These are phyloP conservation scores for Poronia punctata DNA, from an alignment of 495 filamentous ascomycete genomes.

Conservation along the genomic window DNA sequence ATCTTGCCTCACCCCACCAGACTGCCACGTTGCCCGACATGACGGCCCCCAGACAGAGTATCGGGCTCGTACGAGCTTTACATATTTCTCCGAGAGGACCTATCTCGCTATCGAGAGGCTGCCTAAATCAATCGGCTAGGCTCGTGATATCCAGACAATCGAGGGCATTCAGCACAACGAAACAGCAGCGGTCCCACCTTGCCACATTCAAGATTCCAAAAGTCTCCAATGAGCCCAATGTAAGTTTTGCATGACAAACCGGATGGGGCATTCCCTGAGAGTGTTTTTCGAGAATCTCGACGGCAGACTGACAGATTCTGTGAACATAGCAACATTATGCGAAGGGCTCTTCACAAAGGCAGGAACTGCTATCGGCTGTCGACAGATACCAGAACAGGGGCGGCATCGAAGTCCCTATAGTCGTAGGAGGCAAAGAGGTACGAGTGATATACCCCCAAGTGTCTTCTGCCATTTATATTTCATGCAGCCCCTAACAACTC, in stretches of 20 bases:
- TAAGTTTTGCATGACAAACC: slow-evolving; percentile 38
- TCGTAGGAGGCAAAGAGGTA: slow-evolving; percentile 74
- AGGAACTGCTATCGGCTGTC: slow-evolving; percentile 63
- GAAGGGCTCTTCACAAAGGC: slow-evolving; percentile 71
- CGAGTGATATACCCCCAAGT: not conserved
- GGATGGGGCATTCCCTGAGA: not conserved
- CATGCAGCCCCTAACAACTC: not conserved
- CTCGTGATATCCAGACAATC: not conserved
- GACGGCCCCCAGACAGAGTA: slow-evolving; percentile 12
- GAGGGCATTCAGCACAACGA: slow-evolving; percentile 10
- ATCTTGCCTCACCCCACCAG: no score
- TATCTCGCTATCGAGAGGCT: not conserved
- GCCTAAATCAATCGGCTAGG: not conserved
- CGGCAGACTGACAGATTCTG: slow-evolving; percentile 14
- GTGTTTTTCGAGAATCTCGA: no score
- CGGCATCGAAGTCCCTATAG: slow-evolving; percentile 65
- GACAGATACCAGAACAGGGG: slow-evolving; percentile 50
- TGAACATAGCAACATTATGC: slow-evolving; percentile 70
- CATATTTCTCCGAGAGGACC: slow-evolving; percentile 5
- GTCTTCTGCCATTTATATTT: not conserved
- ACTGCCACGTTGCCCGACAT: slow-evolving; percentile 4
- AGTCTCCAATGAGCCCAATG: slow-evolving; percentile 89
- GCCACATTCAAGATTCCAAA: slow-evolving; percentile 83
- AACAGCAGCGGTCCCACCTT: slow-evolving; percentile 32
- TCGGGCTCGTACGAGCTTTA: slow-evolving; percentile 19